A percentile compares a stretch with the other conserved stretches of the same genome.
These are phyloP conservation scores for Cordyceps javanica DNA, from an alignment of 2,329 filamentous ascomycete species.

Conservation along the genomic window DNA sequence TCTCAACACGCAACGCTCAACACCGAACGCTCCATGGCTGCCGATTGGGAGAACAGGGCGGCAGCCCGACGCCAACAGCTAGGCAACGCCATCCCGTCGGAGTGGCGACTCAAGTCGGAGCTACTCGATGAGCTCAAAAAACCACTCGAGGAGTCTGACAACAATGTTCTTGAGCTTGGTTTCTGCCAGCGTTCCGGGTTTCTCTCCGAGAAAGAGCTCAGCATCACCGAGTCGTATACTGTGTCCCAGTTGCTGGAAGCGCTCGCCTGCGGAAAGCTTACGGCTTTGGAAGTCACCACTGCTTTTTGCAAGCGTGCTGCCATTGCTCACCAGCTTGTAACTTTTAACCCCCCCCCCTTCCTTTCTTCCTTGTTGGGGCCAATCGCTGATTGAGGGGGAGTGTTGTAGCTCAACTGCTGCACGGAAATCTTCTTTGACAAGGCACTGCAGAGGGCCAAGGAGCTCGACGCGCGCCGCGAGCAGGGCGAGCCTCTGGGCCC, in stretches of 20 bases:
- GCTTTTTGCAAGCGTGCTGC: constrained; percentile 24
- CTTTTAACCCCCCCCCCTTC: not conserved
- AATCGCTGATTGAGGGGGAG: not conserved
- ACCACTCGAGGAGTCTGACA: constrained; percentile 12
- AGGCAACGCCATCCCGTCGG: constrained; percentile 9
- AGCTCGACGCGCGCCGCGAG: constrained; percentile 15
- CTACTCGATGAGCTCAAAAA: constrained; percentile 3
- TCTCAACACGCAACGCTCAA: too few relatives aligned
- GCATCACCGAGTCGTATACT: constrained; percentile 38
- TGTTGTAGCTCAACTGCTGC: constrained; percentile 25
- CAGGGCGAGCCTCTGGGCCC: constrained; percentile 14
- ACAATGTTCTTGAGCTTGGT: constrained; percentile 15
- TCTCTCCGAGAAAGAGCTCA: constrained; percentile 33
- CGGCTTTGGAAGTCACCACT: constrained; percentile 30
- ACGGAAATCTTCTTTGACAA: constrained; percentile 41
- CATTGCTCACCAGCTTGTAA: constrained; percentile 24
- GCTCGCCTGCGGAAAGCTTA: constrained; percentile 26
- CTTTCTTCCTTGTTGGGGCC: not conserved
- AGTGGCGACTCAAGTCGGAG: constrained; percentile 12
- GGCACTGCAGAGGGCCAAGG: constrained; percentile 16
- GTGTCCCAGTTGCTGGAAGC: constrained; percentile 29
- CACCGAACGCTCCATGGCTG: not conserved
- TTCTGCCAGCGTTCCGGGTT: constrained; percentile 26
- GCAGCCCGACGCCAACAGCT: constrained; percentile 10
- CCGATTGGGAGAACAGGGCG: constrained; percentile 1